Evolutionary conservation across 768 basidiomycete species (phyloP).

Genomic region (Gymnopilus junonius): DNA sequence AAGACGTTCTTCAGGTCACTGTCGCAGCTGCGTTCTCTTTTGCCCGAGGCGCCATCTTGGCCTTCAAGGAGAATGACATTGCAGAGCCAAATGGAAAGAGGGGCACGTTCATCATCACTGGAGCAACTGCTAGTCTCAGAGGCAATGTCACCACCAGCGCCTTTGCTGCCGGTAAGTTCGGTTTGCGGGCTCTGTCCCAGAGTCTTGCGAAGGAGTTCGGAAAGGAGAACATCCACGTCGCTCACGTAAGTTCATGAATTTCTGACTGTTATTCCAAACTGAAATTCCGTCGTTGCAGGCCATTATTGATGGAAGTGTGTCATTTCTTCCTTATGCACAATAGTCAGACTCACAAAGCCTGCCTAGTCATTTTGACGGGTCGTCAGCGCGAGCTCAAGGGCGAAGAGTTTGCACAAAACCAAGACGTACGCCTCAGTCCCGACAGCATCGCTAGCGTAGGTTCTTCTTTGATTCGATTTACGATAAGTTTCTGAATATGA

Average conservation of each 20-base stretch:
- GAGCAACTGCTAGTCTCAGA: constrained; percentile 68
- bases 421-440: constrained; percentile 56
- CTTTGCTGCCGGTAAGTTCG: constrained; percentile 70
- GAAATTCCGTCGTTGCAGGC: constrained; percentile 39
- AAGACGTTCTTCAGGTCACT: constrained; percentile 52
- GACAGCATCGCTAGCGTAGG: constrained; percentile 16
- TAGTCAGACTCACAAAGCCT: background rate
- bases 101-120: constrained; percentile 73
- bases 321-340: background rate
- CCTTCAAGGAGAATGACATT: constrained; percentile 61
- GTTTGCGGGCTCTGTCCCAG: constrained; percentile 65
- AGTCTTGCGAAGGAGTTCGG: constrained; percentile 78
- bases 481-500: background rate
- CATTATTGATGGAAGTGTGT: constrained; percentile 69
- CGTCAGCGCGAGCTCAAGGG: constrained; percentile 31
- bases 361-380: constrained; percentile 40
- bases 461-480: background rate
- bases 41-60: constrained; percentile 59
- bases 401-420: constrained; percentile 46
- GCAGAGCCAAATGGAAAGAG: constrained; percentile 54
- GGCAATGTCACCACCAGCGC: constrained; percentile 66
- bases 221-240: constrained; percentile 76
- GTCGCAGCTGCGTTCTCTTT: constrained; percentile 67
- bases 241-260: constrained; percentile 57
- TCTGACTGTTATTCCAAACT: constrained; percentile 20